Base-by-base conservation (phyloP, 768 basidiomycete genomes). In the Fibroporia radiculosa region DNA sequence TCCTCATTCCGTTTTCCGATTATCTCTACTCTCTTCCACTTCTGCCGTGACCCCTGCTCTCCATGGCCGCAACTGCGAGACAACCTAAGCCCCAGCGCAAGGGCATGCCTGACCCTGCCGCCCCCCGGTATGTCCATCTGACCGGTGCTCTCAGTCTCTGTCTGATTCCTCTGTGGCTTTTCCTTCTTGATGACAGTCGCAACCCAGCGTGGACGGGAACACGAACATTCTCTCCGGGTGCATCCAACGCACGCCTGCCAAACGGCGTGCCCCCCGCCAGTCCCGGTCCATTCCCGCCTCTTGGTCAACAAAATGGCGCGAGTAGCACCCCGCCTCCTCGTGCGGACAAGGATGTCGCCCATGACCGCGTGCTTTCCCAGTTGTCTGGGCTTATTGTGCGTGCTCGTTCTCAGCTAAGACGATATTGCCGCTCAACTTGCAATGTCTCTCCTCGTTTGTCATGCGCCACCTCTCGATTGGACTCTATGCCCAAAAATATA, bases 361-460 rank as follows among this genome's bases (percentile, higher is more conserved):
- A 75, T 58, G 78, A 80, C 65, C 75, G 77, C 48, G 62, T 78
- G 42, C 72, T 88, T 40, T 78, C 80, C 59, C 66, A 76, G 48
- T 72, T 88, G 22, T 66, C 79, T 38, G 85, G 84, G 42, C 67
- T 88, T 36, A 87, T 80, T 25, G 85, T 87, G 51, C 59, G 84
- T 74, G 49, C 32, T 48, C 46, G 27, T 20, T 27, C 29, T 35
- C 42, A 49, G 50, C n/a, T n/a, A n/a, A n/a, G n/a, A n/a, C n/a
- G n/a, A 31, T n/a, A 31, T 31, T 31, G 29, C 29, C 29, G n/a
- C n/a, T n/a, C n/a, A n/a, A n/a, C n/a, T n/a, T n/a, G n/a, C n/a
- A n/a, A n/a, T n/a, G n/a, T n/a, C n/a, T n/a, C n/a, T n/a, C n/a
- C n/a, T n/a, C n/a, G n/a, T n/a, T n/a, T n/a, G n/a, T n/a, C n/a